Conservation (phyloP, 2,329 filamentous ascomycete genomes). For the Lachnellula suecica region DNA sequence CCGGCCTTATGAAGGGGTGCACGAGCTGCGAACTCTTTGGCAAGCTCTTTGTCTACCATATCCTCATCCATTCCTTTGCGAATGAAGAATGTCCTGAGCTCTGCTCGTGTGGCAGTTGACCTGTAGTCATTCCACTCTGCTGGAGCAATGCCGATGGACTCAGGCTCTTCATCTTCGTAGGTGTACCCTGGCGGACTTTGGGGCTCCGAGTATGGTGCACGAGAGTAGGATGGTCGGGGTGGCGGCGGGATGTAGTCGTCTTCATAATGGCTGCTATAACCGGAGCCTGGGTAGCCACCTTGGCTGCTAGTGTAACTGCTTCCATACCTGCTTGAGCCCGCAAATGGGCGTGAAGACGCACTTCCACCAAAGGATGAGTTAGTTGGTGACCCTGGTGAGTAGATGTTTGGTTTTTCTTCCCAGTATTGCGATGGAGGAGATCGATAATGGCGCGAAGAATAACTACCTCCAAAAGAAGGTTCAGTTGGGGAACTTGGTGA, state of each 20-base stretch:
- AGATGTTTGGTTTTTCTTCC: not conserved
- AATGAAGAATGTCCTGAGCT: constrained; percentile 1
- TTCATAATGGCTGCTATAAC: not conserved
- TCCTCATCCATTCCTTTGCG: not conserved
- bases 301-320: too few species aligned
- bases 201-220: not conserved
- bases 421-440: too few species aligned
- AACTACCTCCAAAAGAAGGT: not conserved
- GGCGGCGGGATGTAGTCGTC: too few species aligned
- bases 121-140: constrained; percentile 9
- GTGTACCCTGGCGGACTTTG: not conserved
- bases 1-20: constrained; percentile 1
- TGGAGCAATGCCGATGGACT: constrained; percentile 1
- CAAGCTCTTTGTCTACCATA: not conserved
- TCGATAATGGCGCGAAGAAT: not conserved
- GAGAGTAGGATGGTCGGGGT: not conserved
- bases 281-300: not conserved
- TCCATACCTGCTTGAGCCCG: too few species aligned
- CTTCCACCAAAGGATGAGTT: not conserved
- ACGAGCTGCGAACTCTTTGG: constrained; percentile 6
- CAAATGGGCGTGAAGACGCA: not conserved
- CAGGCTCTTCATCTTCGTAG: constrained; percentile 13
- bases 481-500: too few species aligned
- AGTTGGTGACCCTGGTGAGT: too few species aligned
- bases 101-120: not conserved